Conservation (phyloP, 495 filamentous ascomycete genomes). For the Zalerion maritima region DNA sequence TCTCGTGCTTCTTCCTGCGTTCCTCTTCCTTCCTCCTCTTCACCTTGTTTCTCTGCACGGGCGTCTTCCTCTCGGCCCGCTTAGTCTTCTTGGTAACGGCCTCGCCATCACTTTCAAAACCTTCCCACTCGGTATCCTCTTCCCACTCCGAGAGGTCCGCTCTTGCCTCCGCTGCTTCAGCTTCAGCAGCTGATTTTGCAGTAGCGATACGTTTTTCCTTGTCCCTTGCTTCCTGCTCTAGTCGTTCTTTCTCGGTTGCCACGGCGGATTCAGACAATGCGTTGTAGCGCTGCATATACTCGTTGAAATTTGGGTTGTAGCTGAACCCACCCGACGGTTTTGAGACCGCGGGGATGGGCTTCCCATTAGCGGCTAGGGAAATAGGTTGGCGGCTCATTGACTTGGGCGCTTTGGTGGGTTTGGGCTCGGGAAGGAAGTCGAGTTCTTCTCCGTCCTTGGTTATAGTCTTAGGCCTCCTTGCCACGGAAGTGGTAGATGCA, state of each 20-base stretch:
- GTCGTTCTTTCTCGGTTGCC: slow-evolving; percentile 61
- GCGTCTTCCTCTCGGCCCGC: slow-evolving; percentile 68
- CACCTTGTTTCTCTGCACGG: slow-evolving; percentile 69
- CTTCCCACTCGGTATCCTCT: slow-evolving; percentile 82
- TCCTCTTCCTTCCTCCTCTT: slow-evolving; percentile 80
- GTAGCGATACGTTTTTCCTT: slow-evolving; percentile 35
- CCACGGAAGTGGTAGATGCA: too few species aligned
- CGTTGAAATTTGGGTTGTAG: slow-evolving; percentile 78
- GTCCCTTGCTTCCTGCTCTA: slow-evolving; percentile 52
- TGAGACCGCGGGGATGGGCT: slow-evolving; percentile 58
- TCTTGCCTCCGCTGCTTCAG: slow-evolving; percentile 48
- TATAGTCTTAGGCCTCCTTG: too few species aligned
- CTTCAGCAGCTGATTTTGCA: slow-evolving; percentile 41
- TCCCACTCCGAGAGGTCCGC: slow-evolving; percentile 57
- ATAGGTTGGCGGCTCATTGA: slow-evolving; percentile 66
- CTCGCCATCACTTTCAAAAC: slow-evolving; percentile 49
- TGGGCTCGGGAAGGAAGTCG: slow-evolving; percentile 43
- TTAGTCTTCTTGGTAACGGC: slow-evolving; percentile 55
- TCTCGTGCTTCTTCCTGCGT: slow-evolving; percentile 51
- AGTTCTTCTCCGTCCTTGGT: too few species aligned
- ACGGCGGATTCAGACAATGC: slow-evolving; percentile 65
- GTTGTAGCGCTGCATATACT: slow-evolving; percentile 63
- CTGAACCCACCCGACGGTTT: slow-evolving; percentile 68
- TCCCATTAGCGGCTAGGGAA: slow-evolving; percentile 65
- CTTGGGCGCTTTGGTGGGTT: slow-evolving; percentile 53